Conservation (phyloP, 2,329 filamentous ascomycete species). For the Paradendryphiella salina region DNA sequence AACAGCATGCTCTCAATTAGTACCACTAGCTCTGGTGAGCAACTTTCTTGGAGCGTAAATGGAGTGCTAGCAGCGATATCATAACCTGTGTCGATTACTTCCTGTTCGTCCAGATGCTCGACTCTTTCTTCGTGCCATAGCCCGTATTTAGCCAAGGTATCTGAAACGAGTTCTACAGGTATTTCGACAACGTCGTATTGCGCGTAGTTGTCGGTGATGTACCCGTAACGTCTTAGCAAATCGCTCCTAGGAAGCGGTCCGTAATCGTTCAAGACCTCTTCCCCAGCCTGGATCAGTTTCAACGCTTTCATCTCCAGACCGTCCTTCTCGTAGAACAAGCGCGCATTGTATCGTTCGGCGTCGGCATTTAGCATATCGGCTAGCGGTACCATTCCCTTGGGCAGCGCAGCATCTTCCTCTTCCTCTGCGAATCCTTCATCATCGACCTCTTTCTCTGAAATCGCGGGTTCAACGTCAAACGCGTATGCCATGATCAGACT, state of each 20-base stretch:
- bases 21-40: constrained; percentile 49
- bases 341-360: constrained; percentile 75
- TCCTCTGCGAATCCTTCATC: constrained; percentile 57
- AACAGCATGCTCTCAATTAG: constrained; percentile 53
- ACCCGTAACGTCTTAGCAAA: constrained; percentile 81
- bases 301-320: constrained; percentile 72
- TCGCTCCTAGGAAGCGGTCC: constrained; percentile 82
- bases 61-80: constrained; percentile 52
- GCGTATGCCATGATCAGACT: constrained; percentile 92
- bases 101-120: constrained; percentile 63
- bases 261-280: constrained; percentile 88
- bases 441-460: constrained; percentile 56
- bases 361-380: constrained; percentile 90
- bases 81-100: constrained; percentile 73
- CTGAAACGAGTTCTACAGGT: constrained; percentile 61
- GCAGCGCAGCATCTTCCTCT: constrained; percentile 53
- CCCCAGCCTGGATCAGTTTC: constrained; percentile 67
- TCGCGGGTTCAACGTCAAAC: constrained; percentile 70
- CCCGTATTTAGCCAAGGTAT: constrained; percentile 16
- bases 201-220: constrained; percentile 76
- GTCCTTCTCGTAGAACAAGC: constrained; percentile 63
- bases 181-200: constrained; percentile 84
- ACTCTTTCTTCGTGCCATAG: constrained; percentile 36
- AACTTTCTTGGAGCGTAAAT: constrained; percentile 42
- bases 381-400: constrained; percentile 87